Base-by-base conservation (phyloP, 305 asterid species). In the Fraxinus platypoda region DNA sequence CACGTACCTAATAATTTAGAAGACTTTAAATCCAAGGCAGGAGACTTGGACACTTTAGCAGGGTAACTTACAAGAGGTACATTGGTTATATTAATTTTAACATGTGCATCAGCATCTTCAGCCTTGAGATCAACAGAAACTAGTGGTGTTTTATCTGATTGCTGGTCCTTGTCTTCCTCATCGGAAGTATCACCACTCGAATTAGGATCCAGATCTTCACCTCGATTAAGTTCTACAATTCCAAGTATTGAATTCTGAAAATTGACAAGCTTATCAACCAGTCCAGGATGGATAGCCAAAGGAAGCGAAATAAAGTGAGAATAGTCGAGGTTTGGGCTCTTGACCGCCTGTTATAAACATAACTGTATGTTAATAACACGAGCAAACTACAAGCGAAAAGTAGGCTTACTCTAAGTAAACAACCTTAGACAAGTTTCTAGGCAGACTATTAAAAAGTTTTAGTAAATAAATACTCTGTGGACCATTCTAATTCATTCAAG, bases 251-350 rank as follows among this genome's bases (percentile, higher is more conserved):
- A 84, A 57, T 90, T 91, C 85, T 92, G 99, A 87, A 95, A 95
- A 82, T 83, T 78, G 84, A 89, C 54, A 72, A 95, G 98, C 86
- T 93, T 94, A 84, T 90, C 89, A 52, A 94, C 94, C 85, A 95
- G 89, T 83, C 87, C 93, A 75, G 95, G 92, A 84, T 95, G 90
- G 82, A 89, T 81, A 79, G 99, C 97, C 93, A 95, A 86, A 70
- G 99, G 99, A 87, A 95, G 98, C 37, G 99, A 95, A 77, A 95
- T 90, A 80, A 95, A 95, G 95, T 95, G 98, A 83, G 99, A 92
- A 86, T 92, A 95, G 84, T 94, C 97, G 26, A 94, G 86, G 59
- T 80, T 85, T 84, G 90, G 92, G 89, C 98, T 90, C 82, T 91
- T 90, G 43, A 90, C 92, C 64, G 86, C 91, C 99, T 95, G 97